Percentiles rank a stretch among this genome's conserved stretches.
These are phyloP conservation scores for Tausonia pullulans DNA, from an alignment of 1,284 basidiomycete species.

Conservation along the genomic window DNA sequence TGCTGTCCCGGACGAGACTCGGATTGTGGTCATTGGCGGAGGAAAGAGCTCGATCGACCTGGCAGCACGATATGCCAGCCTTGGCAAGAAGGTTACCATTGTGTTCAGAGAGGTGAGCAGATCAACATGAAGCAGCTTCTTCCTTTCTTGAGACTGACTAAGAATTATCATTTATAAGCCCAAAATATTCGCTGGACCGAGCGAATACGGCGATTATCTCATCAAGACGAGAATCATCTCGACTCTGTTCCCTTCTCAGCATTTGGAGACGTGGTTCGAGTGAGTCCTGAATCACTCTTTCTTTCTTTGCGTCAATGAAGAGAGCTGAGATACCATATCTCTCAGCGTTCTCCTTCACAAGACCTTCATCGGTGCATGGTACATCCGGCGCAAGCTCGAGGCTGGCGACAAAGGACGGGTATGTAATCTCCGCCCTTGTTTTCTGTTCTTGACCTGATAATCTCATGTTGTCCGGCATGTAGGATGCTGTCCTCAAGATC, in stretches of 20 bases:
- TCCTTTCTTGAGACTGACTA: background rate
- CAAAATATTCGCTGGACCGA: background rate
- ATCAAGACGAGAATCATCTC: background rate
- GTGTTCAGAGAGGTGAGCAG: background rate
- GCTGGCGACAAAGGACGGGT: background rate
- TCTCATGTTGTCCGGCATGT: background rate
- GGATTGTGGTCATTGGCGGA: background rate
- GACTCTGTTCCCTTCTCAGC: background rate
- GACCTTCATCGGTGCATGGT: background rate
- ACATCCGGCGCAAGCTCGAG: background rate
- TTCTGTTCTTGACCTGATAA: too few species aligned
- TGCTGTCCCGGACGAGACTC: background rate
- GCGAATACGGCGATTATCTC: background rate
- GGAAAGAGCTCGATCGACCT: background rate
- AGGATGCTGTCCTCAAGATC: background rate
- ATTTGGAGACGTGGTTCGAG: background rate
- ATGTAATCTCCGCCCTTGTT: background rate
- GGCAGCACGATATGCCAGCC: background rate
- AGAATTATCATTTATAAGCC: background rate
- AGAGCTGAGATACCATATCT: background rate
- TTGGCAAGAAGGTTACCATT: background rate
- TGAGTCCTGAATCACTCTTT: background rate
- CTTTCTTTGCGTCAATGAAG: background rate
- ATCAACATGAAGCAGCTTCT: too few species aligned
- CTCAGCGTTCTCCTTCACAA: background rate